Evolutionary conservation across 2,329 filamentous ascomycete genomes (phyloP), one percentile per base, ranked within the genome.

Genomic region (Cladophialophora psammophila): DNA sequence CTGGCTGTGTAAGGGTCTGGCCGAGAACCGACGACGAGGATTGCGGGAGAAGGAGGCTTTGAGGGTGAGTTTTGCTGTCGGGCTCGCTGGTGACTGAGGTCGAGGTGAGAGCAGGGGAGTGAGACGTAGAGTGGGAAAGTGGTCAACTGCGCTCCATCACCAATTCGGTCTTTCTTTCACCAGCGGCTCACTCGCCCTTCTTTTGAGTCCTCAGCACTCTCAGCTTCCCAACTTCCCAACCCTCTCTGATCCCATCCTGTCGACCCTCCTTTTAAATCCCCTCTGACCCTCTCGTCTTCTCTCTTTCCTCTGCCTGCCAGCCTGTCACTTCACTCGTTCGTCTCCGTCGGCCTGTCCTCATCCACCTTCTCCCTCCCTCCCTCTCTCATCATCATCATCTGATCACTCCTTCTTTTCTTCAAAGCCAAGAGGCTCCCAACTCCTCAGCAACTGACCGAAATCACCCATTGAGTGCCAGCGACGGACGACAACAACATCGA

Each of bases 181-280:
- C 40, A 18, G 4, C 36, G 12, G n/a, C 57, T 50, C 45, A 34
- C 26, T 26, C n/a, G 40, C 50, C 48, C 26, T 61, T 61, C 59
- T 9, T 26, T 53, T 61, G 45, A 38, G 59, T 38, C 32, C 40
- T 55, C 45, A 9, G 26, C 45, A 34, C 34, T 35, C 45, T 65
- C 57, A 54, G 3, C 26, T 26, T 26, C 26, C 26, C 26, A 26
- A 26, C 26, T 26, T 26, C 26, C 26, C 26, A 26, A 26, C 26
- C 26, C 26, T 26, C 2, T 26, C 26, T 26, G 2, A 3, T 26
- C 26, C 26, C 42, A 26, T 53, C 56, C 48, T 15, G 53, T 67
- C 48, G 7, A 50, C 62, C 15, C 42, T 60, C 58, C 52, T 63
- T 3, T 68, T 20, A 56, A 53, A 54, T 13, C 32, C 34, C 32